Conservation (phyloP, 192 early-diverging fungal species). For the Obelidium mucronatum region DNA sequence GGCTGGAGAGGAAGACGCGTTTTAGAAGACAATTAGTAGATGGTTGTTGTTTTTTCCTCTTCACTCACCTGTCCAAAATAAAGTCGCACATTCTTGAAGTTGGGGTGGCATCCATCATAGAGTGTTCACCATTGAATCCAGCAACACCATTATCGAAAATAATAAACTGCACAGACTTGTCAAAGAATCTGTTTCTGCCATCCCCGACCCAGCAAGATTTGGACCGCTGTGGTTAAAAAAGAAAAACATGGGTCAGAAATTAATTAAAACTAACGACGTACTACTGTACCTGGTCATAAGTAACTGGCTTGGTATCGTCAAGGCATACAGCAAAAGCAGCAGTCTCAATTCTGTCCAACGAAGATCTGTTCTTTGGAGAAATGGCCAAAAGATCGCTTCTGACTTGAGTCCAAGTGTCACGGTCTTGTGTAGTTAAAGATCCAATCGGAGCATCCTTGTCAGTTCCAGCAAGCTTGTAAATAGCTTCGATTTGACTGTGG, state of each 20-base stretch:
- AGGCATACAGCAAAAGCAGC: conserved; percentile 90
- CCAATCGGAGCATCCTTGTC: conserved; percentile 79
- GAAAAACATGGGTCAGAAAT: not conserved
- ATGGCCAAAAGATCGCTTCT: conserved; percentile 36
- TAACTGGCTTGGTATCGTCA: conserved; percentile 86
- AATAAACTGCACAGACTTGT: conserved; percentile 96
- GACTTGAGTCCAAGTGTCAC: conserved; percentile 82
- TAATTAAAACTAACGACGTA: not conserved
- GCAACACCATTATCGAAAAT: conserved; percentile 98
- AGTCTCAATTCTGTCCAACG: conserved; percentile 84
- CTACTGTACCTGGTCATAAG: conserved; percentile 76
- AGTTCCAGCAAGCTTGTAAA: conserved; percentile 73
- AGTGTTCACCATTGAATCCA: conserved; percentile 89
- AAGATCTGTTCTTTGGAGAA: conserved; percentile 72
- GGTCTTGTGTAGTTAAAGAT: conserved; percentile 90
- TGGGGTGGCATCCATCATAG: conserved; percentile 95
- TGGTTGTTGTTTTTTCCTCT: too few relatives aligned
- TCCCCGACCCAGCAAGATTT: conserved; percentile 96
- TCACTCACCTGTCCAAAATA: conserved; percentile 53
- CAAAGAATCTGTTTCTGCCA: conserved; percentile 97
- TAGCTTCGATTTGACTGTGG: conserved; percentile 65
- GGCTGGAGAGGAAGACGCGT: conserved; percentile 1
- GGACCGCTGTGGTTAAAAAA: conserved; percentile 47
- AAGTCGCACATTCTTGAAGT: conserved; percentile 90
- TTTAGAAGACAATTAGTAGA: not conserved